phyloP scores from a whole-genome alignment of 1,284 basidiomycete species.

The Naganishia sp. region DNA sequence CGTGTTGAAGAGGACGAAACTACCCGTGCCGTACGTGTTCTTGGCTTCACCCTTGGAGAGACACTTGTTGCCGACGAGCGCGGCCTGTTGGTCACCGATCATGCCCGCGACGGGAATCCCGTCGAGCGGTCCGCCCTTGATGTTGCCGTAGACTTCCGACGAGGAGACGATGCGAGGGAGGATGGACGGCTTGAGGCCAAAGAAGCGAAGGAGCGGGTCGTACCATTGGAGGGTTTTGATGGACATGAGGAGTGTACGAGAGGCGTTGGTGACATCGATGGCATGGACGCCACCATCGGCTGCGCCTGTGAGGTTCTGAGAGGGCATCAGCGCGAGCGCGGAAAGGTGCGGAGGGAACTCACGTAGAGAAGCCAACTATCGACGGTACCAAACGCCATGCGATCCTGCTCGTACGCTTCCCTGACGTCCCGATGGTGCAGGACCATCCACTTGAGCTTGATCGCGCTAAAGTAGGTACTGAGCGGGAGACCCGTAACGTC shows the following conservation, averaged over 20 bases:
- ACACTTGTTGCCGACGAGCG: conserved; percentile 95
- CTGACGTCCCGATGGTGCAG: conserved; percentile 79
- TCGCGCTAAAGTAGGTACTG: conserved; percentile 94
- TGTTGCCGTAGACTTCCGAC: conserved; percentile 84
- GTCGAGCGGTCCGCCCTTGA: conserved; percentile 67
- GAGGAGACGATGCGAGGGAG: conserved; percentile 87
- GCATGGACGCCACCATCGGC: conserved; percentile 71
- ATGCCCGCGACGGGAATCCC: conserved; percentile 86
- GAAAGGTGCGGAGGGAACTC: conserved; percentile 45
- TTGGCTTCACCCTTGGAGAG: conserved; percentile 80
- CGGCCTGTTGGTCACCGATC: conserved; percentile 95
- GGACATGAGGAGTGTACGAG: conserved; percentile 90
- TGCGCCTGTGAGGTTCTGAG: conserved; percentile 80
- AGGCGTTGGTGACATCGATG: conserved; percentile 95
- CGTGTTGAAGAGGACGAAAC: conserved; percentile 88
- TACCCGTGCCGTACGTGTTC: conserved; percentile 94
- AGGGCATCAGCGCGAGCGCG: conserved; percentile 17
- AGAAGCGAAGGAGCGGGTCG: conserved; percentile 79
- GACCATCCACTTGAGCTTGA: conserved; percentile 96
- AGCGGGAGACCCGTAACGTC: conserved; percentile 84
- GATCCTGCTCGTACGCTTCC: conserved; percentile 76
- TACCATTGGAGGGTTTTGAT: conserved; percentile 82
- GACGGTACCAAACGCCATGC: conserved; percentile 88
- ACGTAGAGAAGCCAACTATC: conserved; percentile 96
- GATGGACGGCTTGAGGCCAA: conserved; percentile 73